Evolutionary conservation across 2,329 filamentous ascomycete species (phyloP).

Genomic region (Aspergillus viridinutans): DNA sequence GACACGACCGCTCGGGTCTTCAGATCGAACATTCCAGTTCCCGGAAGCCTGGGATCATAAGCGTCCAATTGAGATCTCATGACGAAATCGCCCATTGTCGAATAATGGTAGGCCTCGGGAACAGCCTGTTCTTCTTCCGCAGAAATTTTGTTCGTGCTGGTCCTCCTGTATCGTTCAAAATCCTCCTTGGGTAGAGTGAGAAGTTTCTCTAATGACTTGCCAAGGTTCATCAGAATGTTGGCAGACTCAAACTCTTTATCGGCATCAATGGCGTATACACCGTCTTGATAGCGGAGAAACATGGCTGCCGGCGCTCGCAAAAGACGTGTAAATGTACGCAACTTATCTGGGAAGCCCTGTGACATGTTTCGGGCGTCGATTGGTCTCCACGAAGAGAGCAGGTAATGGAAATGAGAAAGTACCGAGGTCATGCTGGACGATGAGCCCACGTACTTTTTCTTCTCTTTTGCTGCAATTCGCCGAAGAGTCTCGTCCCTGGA

Average conservation of each 20-base stretch:
- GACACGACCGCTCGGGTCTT: constrained; percentile 91
- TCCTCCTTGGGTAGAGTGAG: constrained; percentile 77
- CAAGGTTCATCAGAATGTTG: constrained; percentile 85
- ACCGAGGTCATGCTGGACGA: constrained; percentile 94
- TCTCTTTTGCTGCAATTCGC: constrained; percentile 60
- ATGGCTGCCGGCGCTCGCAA: constrained; percentile 70
- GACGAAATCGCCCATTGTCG: constrained; percentile 78
- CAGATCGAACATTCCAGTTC: constrained; percentile 90
- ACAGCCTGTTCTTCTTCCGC: constrained; percentile 64
- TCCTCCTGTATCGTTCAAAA: constrained; percentile 77
- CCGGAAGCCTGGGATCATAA: constrained; percentile 77
- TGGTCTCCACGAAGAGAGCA: constrained; percentile 77
- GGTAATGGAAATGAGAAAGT: constrained; percentile 85
- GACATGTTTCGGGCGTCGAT: constrained; percentile 67
- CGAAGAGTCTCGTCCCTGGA: constrained; percentile 74
- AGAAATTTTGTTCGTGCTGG: constrained; percentile 62
- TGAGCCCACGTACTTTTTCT: constrained; percentile 83
- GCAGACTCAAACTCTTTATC: constrained; percentile 86
- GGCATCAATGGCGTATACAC: constrained; percentile 88
- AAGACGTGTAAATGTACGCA: constrained; percentile 66
- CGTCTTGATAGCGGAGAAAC: constrained; percentile 77
- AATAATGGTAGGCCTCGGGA: constrained; percentile 82
- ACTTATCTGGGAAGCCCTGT: constrained; percentile 58
- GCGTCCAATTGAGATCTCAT: constrained; percentile 96
- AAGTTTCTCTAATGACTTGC: constrained; percentile 94